phyloP scores from a whole-genome alignment of 495 filamentous ascomycete genomes.

The Parathielavia appendiculata region DNA sequence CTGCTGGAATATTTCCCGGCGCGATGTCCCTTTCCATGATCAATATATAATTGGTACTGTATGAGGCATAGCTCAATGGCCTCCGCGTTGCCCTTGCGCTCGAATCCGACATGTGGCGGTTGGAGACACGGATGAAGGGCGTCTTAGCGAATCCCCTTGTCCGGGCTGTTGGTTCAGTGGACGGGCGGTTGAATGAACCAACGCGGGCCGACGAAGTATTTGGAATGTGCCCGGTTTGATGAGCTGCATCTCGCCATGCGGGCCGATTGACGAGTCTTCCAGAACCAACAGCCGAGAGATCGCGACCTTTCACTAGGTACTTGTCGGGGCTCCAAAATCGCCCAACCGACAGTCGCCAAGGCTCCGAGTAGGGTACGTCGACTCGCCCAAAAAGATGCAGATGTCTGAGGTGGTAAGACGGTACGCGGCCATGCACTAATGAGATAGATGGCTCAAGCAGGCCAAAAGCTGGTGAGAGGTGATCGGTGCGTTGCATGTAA shows the following conservation, averaged over 20 bases:
- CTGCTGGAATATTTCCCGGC: not conserved
- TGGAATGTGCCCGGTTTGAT: not conserved
- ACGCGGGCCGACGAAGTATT: slow-evolving; percentile 3
- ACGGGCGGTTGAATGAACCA: not conserved
- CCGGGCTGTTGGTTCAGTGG: not conserved
- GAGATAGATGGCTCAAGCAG: too few species aligned
- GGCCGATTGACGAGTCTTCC: slow-evolving; percentile 3
- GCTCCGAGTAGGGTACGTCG: too few species aligned
- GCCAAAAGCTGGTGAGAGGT: too few species aligned
- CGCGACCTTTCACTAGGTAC: not conserved
- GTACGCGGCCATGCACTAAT: too few species aligned
- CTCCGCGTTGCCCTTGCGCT: not conserved
- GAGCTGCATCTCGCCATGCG: not conserved
- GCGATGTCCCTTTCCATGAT: slow-evolving; percentile 2
- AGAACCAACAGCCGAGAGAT: slow-evolving; percentile 3
- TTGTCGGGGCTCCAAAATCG: not conserved
- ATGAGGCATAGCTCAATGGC: not conserved
- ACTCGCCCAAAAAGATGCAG: too few species aligned
- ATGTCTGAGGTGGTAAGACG: too few species aligned
- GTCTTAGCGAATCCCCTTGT: not conserved
- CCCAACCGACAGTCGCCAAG: too few species aligned
- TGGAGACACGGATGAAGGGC: not conserved
- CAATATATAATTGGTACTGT: not conserved
- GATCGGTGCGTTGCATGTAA: too few species aligned
- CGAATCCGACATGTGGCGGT: not conserved